Base-by-base conservation (phyloP, 202 grass and related monocot genomes). In the Schoenoplectus triqueter region DNA sequence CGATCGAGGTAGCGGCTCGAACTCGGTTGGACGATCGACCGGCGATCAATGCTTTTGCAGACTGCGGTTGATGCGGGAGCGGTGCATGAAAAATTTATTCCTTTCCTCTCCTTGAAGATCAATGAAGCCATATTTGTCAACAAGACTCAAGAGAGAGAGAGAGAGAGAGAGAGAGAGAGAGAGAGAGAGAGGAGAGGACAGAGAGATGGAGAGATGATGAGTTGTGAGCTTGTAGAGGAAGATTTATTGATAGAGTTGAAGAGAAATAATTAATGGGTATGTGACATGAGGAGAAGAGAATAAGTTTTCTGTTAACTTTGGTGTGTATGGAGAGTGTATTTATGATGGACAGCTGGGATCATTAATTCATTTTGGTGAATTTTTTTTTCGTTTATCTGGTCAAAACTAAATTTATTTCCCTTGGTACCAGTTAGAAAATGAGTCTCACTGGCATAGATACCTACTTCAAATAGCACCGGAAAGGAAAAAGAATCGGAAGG, bases 51-150 rank as follows among this genome's bases (percentile, higher is more conserved):
- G 84, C 84, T 89, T 3, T 84, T 84, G 69, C 88, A 89, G 17
- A 89, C 78, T 17, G 84, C 88, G 0, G 88, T 84, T 0, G 88
- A 81, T 7, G 88, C 88, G 0, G 88, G 88, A 18, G 88, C 76
- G 6, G 78, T 85, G 79, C 88, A 89, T 65, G 88, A 89, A 63
- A 89, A 89, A 62, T 83, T 89, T 0, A 76, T 77, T 22, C 83
- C 87, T 74, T 85, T 85, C 78, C 52, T 86, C 20, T 86, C 83
- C 78, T 86, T 89, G 47, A 89, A 89, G 46, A 89, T 78, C 84
- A 89, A 70, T 70, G 88, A 67, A 83, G 88, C 88, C 88, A 89
- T 89, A 62, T 42, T 50, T 17, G 39, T 20, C 69, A 72, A 31
- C 31, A 31, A 31, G 31, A 31, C 31, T 31, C 31, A 31, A 31